phyloP scores from a whole-genome alignment of 2,329 filamentous ascomycete genomes.

The Aschersonia sp. region DNA sequence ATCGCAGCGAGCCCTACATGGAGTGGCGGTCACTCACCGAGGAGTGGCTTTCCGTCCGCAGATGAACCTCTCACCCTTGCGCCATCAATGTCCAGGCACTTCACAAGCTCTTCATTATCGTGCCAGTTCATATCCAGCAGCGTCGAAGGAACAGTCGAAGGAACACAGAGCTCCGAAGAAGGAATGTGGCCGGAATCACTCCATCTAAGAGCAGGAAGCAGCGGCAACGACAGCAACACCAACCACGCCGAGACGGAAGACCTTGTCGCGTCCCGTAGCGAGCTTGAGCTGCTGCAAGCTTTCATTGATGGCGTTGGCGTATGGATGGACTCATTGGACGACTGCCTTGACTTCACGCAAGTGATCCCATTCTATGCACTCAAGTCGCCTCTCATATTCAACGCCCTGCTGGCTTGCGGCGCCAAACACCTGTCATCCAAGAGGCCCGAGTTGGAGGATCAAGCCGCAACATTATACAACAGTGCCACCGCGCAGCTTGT shows the following conservation, averaged over 20 bases:
- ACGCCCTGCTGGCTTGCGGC: slow-evolving; percentile 79
- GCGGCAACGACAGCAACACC: not conserved
- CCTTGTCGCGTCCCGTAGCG: slow-evolving; percentile 59
- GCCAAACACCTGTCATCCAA: slow-evolving; percentile 65
- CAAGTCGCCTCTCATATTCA: slow-evolving; percentile 73
- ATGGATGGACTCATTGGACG: slow-evolving; percentile 91
- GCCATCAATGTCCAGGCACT: not conserved
- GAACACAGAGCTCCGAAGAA: not conserved
- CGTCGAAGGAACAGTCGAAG: not conserved
- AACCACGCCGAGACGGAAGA: slow-evolving; percentile 24
- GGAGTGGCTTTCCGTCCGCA: not conserved
- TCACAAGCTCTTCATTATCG: not conserved
- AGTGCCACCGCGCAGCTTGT: slow-evolving; percentile 68
- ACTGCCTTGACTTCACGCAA: slow-evolving; percentile 72
- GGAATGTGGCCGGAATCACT: not conserved
- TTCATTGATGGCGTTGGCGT: slow-evolving; percentile 81
- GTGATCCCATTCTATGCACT: slow-evolving; percentile 73
- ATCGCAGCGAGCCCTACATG: not conserved
- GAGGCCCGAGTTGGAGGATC: slow-evolving; percentile 59
- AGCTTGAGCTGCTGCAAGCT: slow-evolving; percentile 79
- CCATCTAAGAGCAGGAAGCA: not conserved
- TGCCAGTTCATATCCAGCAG: not conserved
- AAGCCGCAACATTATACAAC: slow-evolving; percentile 72
- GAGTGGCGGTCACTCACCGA: not conserved
- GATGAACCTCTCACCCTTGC: not conserved